phyloP scores from a whole-genome alignment of 768 basidiomycete species.

The Calocybe indica region DNA sequence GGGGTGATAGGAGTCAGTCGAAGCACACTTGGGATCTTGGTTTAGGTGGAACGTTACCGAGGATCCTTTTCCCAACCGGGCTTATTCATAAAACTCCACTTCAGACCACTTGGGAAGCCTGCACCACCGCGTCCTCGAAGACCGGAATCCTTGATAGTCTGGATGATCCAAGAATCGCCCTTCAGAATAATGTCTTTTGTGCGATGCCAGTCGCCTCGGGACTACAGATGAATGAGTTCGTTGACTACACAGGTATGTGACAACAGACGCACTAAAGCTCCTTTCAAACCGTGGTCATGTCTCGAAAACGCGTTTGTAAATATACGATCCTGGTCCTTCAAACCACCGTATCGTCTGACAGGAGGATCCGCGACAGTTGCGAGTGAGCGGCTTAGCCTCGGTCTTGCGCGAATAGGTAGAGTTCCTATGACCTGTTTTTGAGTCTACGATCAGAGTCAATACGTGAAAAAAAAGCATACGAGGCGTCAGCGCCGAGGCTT shows the following conservation, averaged over 20 bases:
- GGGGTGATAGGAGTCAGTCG: background rate
- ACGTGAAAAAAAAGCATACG: conserved; percentile 16
- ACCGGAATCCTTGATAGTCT: conserved; percentile 93
- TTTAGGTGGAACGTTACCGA: conserved; percentile 37
- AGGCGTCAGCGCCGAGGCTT: conserved; percentile 17
- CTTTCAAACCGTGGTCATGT: conserved; percentile 92
- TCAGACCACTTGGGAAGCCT: conserved; percentile 93
- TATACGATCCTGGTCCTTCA: conserved; percentile 92
- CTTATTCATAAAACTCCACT: conserved; percentile 99
- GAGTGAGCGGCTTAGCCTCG: conserved; percentile 36
- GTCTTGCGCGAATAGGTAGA: conserved; percentile 25
- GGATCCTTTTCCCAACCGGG: conserved; percentile 96
- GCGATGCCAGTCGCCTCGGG: conserved; percentile 95
- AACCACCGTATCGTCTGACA: conserved; percentile 85
- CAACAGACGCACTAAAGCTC: conserved; percentile 62
- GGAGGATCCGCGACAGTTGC: conserved; percentile 84
- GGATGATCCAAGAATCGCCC: conserved; percentile 96
- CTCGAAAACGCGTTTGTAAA: conserved; percentile 88
- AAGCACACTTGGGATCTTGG: background rate
- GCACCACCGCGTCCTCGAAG: conserved; percentile 94
- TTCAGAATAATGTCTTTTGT: conserved; percentile 96
- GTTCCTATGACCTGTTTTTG: conserved; percentile 13
- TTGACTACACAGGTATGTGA: background rate
- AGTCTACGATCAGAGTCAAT: conserved; percentile 1
- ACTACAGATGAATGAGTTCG: conserved; percentile 32